These are phyloP conservation scores for Podaxis mareebaensis DNA, from an alignment of 768 basidiomycete species.

Conservation along the genomic window DNA sequence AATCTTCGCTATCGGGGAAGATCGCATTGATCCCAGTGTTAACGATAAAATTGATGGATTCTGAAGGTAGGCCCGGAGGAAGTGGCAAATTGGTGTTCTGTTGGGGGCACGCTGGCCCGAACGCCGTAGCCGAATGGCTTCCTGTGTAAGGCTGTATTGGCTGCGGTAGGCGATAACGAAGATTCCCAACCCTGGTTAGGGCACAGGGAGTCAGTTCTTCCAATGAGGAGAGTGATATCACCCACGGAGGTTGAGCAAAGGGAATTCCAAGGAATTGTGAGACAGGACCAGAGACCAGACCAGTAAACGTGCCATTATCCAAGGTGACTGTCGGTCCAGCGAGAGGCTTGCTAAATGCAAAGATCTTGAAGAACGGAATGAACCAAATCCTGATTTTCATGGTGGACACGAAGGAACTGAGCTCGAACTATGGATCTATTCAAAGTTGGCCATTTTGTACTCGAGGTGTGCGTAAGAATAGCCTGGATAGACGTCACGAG, in stretches of 20 bases:
- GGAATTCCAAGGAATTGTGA: slow-evolving; percentile 50
- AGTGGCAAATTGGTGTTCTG: slow-evolving; percentile 35
- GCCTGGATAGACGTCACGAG: not conserved
- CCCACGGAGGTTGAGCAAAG: slow-evolving; percentile 51
- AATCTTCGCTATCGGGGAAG: slow-evolving; percentile 42
- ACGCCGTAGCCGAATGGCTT: slow-evolving; percentile 35
- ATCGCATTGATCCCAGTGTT: slow-evolving; percentile 27
- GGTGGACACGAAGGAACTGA: not conserved
- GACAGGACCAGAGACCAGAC: slow-evolving; percentile 20
- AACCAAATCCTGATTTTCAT: not conserved
- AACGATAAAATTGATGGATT: slow-evolving; percentile 29
- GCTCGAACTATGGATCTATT: not conserved
- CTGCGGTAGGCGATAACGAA: slow-evolving; percentile 45
- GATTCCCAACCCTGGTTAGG: slow-evolving; percentile 31
- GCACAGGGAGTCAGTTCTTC: not conserved
- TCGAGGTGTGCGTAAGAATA: not conserved
- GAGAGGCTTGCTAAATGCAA: not conserved
- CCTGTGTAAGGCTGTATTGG: slow-evolving; percentile 38
- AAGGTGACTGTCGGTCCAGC: slow-evolving; percentile 36
- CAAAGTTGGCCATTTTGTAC: not conserved
- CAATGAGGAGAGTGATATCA: not conserved
- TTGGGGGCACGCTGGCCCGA: slow-evolving; percentile 51
- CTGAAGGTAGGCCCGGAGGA: slow-evolving; percentile 27
- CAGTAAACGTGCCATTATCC: slow-evolving; percentile 45
- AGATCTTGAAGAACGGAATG: not conserved